phyloP scores from a whole-genome alignment of 2,329 filamentous ascomycete genomes.

The Colletotrichum magnum region DNA sequence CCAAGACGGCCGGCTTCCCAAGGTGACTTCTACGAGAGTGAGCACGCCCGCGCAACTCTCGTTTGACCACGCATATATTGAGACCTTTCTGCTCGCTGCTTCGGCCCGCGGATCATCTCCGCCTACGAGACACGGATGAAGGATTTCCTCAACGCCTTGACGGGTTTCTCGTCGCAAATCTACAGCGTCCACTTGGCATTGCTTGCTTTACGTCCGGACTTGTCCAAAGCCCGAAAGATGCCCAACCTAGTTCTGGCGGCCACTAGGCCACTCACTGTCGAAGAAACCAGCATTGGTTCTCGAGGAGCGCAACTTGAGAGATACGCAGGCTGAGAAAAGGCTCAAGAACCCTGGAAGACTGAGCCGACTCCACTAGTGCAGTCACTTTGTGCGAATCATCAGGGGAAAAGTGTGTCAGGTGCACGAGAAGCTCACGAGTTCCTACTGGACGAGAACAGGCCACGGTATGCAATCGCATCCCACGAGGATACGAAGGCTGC shows the following conservation, averaged over 20 bases:
- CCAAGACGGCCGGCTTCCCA: constrained; percentile 3
- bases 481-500: neutral
- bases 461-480: neutral
- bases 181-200: constrained; percentile 39
- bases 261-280: constrained; percentile 38
- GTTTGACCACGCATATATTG: constrained; percentile 7
- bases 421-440: constrained; percentile 45
- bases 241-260: constrained; percentile 41
- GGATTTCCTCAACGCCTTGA: constrained; percentile 3
- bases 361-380: constrained; percentile 28
- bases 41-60: constrained; percentile 9
- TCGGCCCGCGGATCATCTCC: constrained; percentile 43
- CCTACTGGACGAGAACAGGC: constrained; percentile 24
- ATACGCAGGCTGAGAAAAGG: neutral
- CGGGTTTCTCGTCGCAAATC: constrained; percentile 17
- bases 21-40: neutral
- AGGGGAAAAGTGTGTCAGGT: constrained; percentile 43
- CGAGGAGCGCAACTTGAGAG: neutral
- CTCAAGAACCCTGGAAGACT: neutral
- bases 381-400: constrained; percentile 41
- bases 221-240: constrained; percentile 36
- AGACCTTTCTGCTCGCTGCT: neutral
- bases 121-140: constrained; percentile 47
- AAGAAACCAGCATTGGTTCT: constrained; percentile 40
- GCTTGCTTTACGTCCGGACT: constrained; percentile 35